Percentiles rank a stretch among this genome's conserved stretches.
Conservation (phyloP, 805 yeast genomes). For the Candida pini region DNA sequence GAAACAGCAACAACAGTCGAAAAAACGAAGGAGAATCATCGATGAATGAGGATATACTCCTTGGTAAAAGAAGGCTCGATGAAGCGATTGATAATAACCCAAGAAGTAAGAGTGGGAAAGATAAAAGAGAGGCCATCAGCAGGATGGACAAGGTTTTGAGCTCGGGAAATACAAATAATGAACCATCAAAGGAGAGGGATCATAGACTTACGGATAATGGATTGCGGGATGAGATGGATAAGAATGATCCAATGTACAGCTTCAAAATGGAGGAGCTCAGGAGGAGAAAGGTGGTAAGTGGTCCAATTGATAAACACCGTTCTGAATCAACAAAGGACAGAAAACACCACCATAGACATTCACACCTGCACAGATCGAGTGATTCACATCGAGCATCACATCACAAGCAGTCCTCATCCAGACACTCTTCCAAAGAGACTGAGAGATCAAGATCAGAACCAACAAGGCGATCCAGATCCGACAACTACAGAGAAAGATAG, state of each 20-base stretch:
- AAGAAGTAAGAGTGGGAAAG: neutral
- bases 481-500: too few relatives aligned
- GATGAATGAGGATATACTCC: conserved; percentile 17
- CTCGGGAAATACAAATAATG: conserved; percentile 7
- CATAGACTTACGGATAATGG: conserved; percentile 10
- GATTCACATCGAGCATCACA: too few relatives aligned
- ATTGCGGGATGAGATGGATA: conserved; percentile 16
- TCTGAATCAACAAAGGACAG: conserved; percentile 2
- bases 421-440: too few relatives aligned
- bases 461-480: too few relatives aligned
- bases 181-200: conserved; percentile 3
- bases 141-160: conserved; percentile 21
- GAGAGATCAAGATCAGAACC: too few relatives aligned
- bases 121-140: too few relatives aligned
- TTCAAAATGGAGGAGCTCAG: conserved; percentile 30
- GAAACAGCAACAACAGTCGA: conserved; percentile 15
- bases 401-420: too few relatives aligned
- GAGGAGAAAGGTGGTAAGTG: conserved; percentile 8
- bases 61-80: conserved; percentile 3
- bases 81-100: neutral
- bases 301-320: conserved; percentile 1
- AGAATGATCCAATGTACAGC: conserved; percentile 48
- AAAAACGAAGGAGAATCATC: conserved; percentile 39
- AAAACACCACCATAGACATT: conserved; percentile 1
- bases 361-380: neutral